Base-by-base conservation (phyloP, 2,329 filamentous ascomycete genomes). In the Fusarium paranaense region DNA sequence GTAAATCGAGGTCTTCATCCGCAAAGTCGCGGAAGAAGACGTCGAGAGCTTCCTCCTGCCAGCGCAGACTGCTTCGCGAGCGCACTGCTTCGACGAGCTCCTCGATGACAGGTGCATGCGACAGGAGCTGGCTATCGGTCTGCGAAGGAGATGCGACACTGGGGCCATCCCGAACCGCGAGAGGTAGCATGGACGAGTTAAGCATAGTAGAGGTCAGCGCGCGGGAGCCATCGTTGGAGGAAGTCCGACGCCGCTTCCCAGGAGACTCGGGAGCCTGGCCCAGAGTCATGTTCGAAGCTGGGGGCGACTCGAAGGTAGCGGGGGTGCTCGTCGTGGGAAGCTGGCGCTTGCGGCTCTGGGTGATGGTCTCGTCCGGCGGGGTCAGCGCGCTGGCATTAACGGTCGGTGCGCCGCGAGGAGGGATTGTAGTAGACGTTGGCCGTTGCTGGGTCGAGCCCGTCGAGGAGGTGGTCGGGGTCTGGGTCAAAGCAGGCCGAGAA, bases 1-100 rank as follows among this genome's bases (percentile, higher is more conserved):
- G 89, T 65, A 91, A 78, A 73, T 91, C 89, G 68, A 87, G 82
- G 67, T 90, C 88, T 73, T 90, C 89, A 57, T 87, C 85, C 16
- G 85, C 81, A 76, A 91, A 91, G 68, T 91, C 89, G 35, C 85
- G 83, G 79, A 91, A 90, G 76, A 91, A 88, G 6, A 90, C 84
- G 65, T 91, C 89, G 62, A 91, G 83, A 0, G 89, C 89, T 78
- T 88, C 86, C 78, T 91, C 89, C 6, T 87, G 84, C 88, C 88
- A 91, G 40, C 81, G 84, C 7, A 86, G 83, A 7, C 82, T 78
- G n/a, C 77, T 76, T 20, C 84, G 81, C 9, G 81, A 76, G 38
- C 80, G 82, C 22, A 87, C 80, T 3, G 83, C 83, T 30, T 87
- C 86, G 6, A 85, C 81, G 6, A 81, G 77, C 38, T 85, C 84